Conservation (phyloP, 371 early-diverging fungal species). For the Syncephalastrum racemosum region DNA sequence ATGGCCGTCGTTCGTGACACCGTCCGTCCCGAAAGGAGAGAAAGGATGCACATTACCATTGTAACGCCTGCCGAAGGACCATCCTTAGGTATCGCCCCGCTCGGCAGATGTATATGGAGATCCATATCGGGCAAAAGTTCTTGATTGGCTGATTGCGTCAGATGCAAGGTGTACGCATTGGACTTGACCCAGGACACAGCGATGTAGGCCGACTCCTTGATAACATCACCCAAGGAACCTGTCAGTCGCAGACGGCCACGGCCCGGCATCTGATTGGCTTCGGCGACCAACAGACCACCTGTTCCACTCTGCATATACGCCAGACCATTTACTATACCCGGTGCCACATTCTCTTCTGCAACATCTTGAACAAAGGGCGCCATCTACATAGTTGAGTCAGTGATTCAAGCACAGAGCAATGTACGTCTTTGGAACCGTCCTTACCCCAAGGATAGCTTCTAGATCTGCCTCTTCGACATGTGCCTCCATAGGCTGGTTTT, state of each 20-base stretch:
- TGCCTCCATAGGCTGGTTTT: slow-evolving; percentile 2
- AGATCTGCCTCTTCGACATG: slow-evolving; percentile 33
- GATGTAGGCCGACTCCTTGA: slow-evolving; percentile 84
- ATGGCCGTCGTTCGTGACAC: slow-evolving; percentile 65
- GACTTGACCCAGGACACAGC: slow-evolving; percentile 80
- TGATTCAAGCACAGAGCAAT: background rate
- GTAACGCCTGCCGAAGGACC: slow-evolving; percentile 78
- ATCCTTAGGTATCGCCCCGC: slow-evolving; percentile 84
- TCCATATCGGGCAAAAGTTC: slow-evolving; percentile 56
- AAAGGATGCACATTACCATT: slow-evolving; percentile 74
- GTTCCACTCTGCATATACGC: slow-evolving; percentile 79
- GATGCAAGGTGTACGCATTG: slow-evolving; percentile 62
- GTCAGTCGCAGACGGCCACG: slow-evolving; percentile 69
- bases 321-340: slow-evolving; percentile 83
- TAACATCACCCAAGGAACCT: slow-evolving; percentile 83
- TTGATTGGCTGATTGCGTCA: slow-evolving; percentile 40
- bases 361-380: slow-evolving; percentile 66
- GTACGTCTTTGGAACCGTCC: slow-evolving; percentile 4
- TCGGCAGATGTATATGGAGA: slow-evolving; percentile 85
- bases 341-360: slow-evolving; percentile 48
- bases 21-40: slow-evolving; percentile 59
- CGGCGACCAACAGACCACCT: slow-evolving; percentile 81
- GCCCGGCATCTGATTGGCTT: slow-evolving; percentile 78
- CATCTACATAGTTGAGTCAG: slow-evolving; percentile 27
- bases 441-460: slow-evolving; percentile 63